phyloP scores from a whole-genome alignment of 352 stramenopile species.

The Phytophthora pinifolia region DNA sequence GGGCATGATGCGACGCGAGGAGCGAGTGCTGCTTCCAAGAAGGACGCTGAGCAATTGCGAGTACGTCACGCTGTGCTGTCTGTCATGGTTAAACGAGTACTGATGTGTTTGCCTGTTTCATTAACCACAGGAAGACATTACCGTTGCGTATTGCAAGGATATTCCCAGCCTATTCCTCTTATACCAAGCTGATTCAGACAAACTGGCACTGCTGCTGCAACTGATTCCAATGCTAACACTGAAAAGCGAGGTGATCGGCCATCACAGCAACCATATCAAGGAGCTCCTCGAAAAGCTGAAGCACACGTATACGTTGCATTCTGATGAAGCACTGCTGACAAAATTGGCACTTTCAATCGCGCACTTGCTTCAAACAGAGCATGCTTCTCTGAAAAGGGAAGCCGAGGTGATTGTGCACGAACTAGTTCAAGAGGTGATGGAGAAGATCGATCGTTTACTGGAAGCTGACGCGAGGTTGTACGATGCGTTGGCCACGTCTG shows the following conservation, averaged over 20 bases:
- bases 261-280: conserved; percentile 70
- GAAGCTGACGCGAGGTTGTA: conserved; percentile 54
- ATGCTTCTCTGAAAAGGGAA: conserved; percentile 80
- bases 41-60: conserved; percentile 49
- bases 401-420: conserved; percentile 75
- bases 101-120: neutral
- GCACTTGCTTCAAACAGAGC: conserved; percentile 68
- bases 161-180: conserved; percentile 71
- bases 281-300: conserved; percentile 78
- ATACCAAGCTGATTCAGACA: conserved; percentile 82
- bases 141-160: conserved; percentile 78
- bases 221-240: conserved; percentile 74
- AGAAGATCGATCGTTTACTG: conserved; percentile 56
- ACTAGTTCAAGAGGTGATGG: conserved; percentile 64
- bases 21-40: conserved; percentile 37
- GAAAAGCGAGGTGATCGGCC: conserved; percentile 59
- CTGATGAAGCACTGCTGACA: conserved; percentile 70
- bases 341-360: conserved; percentile 65
- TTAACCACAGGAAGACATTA: conserved; percentile 65
- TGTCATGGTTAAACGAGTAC: neutral
- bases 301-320: conserved; percentile 64
- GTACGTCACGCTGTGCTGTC: conserved; percentile 29
- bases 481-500: conserved; percentile 13
- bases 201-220: conserved; percentile 71
- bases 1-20: conserved; percentile 28